Evolutionary conservation across 2,329 filamentous ascomycete genomes (phyloP), one percentile per base, ranked within the genome.

Genomic region (Dactylellina parvicollis): DNA sequence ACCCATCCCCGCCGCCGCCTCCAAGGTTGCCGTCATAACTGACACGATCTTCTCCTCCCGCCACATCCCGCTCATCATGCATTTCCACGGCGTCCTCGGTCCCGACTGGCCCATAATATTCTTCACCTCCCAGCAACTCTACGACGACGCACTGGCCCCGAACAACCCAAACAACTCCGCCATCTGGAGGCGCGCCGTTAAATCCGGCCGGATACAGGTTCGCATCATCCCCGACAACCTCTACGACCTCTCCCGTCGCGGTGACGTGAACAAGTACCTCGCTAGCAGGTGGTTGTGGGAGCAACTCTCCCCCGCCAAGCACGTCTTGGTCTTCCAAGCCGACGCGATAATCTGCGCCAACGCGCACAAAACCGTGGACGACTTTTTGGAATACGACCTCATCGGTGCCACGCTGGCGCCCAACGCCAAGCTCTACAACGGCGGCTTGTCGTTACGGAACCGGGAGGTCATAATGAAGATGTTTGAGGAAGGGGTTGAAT

Each of bases 101-200:
- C 81, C 82, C 8, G 74, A 75, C 8, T 84, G 83, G 82, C 82
- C 82, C 3, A 80, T 84, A 38, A 78, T 83, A 20, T 80, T 83
- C 42, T 82, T 81, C 74, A 84, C 83, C 0, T 78, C 80, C 1
- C 75, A 78, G n/a, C 76, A 77, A 59, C 78, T 72, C 5, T 78
- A 76, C 59, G 36, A 75, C 1, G 28, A 42, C 32, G 34, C 64
- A 49, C 24, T 54, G 20, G 52, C 76, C 18, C 75, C 75, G 2
- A 40, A 56, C 12, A 81, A 80, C 4, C 81, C 80, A 2, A 78
- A 80, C 1, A 75, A 81, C 9, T 59, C 50, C 26, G 60, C 40
- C 0, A 26, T 72, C 36, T 80, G 83, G 59, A 76, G 77, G 9
- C 81, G 81, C 4, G 80, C 81, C n/a, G 67, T 83, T 4, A 75